Conservation (phyloP, 345 rosid genomes). For the Brassica napus region DNA sequence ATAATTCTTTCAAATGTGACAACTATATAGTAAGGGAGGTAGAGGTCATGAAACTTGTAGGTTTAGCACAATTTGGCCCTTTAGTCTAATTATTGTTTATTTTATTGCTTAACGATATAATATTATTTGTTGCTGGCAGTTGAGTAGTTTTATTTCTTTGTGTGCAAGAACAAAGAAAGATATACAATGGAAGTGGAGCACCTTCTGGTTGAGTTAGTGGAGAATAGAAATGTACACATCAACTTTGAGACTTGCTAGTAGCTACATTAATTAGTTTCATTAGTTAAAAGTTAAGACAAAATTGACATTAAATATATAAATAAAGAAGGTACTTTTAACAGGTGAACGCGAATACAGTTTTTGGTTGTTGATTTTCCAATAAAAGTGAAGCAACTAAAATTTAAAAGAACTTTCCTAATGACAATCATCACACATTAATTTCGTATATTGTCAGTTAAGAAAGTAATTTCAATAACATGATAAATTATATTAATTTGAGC, state of each 20-base stretch:
- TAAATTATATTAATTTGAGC: neutral
- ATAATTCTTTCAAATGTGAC: slow-evolving; percentile 17
- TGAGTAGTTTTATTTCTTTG: slow-evolving; percentile 19
- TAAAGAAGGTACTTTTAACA: neutral
- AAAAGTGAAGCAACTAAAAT: neutral
- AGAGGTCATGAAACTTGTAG: slow-evolving; percentile 18
- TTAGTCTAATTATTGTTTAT: slow-evolving; percentile 1
- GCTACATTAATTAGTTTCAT: neutral
- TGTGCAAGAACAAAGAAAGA: slow-evolving; percentile 19
- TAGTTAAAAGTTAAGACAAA: neutral
- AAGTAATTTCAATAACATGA: neutral
- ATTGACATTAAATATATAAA: neutral
- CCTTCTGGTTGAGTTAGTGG: slow-evolving; percentile 35
- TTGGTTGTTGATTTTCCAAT: neutral
- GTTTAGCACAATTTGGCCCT: slow-evolving; percentile 29
- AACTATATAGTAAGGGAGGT: slow-evolving; percentile 21
- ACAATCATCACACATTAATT: neutral
- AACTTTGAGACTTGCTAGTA: slow-evolving; percentile 10
- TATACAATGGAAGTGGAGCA: slow-evolving; percentile 25
- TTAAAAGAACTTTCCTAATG: neutral
- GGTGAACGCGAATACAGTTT: neutral
- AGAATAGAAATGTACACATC: slow-evolving; percentile 7
- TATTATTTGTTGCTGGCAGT: slow-evolving; percentile 5
- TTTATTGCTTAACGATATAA: slow-evolving; percentile 6
- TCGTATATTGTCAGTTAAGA: neutral